Base-by-base conservation (phyloP, 164 flowering plant species). In the Kingdonia uniflora region DNA sequence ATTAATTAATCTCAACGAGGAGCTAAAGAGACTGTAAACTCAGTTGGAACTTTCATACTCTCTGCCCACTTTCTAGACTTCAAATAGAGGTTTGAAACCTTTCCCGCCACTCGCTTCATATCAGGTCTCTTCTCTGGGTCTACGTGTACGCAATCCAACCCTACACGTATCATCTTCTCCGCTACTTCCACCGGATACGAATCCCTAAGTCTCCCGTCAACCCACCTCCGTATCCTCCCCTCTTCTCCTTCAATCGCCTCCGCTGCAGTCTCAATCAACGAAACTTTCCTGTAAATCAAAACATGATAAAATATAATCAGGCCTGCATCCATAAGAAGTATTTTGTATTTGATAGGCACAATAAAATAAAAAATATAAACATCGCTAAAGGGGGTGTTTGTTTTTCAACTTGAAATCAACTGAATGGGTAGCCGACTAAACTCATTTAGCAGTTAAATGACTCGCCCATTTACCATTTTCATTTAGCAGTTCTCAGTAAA, bases 121-220 rank as follows among this genome's bases (percentile, higher is more conserved):
- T 80, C 81, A 3, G 92, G 92, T 51, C 97, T 49, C 57, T 61
- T 65, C 5, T 60, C 68, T 3, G 87, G 78, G 47, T 80, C 83
- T 56, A 63, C 72, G 50, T 64, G 79, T 60, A 81, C 80, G 42
- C 96, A 82, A 11, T 83, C 85, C 74, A 88, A 29, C 29, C 67
- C 88, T 52, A 88, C 4, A 38, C 61, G 43, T 5, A 72, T 65
- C 78, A 85, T 59, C 71, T 59, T 76, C 77, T 70, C 78, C 19
- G 78, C 91, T 59, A 80, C 86, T 19, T 80, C 88, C 49, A 78
- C 80, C 26, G 91, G 96, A 43, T 33, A 88, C 60, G 91, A 85
- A 56, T 88, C 96, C 76, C 52, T 76, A 76, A 85, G 16, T 68
- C 91, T 68, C 65, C 66, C 52, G 47, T 87, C 95, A 21, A 82